These are phyloP conservation scores for Ceriops zippeliana DNA, from an alignment of 345 rosid species.

Conservation along the genomic window DNA sequence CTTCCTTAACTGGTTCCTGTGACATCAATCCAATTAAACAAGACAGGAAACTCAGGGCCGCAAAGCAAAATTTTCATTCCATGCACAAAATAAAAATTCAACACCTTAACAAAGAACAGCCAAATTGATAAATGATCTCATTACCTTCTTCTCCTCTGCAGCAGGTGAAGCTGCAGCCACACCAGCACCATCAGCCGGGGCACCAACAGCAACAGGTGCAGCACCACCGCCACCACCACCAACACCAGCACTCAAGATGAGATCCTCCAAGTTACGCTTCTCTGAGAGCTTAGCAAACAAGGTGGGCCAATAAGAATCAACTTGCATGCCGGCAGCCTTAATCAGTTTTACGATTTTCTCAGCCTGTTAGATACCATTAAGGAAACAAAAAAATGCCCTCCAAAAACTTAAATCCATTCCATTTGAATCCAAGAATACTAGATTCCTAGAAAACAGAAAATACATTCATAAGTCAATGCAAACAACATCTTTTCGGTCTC, in stretches of 20 bases:
- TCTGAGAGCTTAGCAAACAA: conserved; percentile 77
- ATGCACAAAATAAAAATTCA: too few relatives aligned
- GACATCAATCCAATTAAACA: conserved; percentile 3
- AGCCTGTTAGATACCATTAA: conserved; percentile 34
- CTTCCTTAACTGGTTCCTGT: conserved; percentile 83
- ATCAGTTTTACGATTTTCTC: conserved; percentile 66
- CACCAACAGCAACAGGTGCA: conserved; percentile 39
- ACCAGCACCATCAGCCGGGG: conserved; percentile 46
- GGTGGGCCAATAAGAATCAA: conserved; percentile 83
- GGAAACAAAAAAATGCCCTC: not conserved
- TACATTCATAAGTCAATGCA: not conserved
- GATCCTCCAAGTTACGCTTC: conserved; percentile 60
- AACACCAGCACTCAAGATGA: conserved; percentile 69
- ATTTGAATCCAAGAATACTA: too few relatives aligned
- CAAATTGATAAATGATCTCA: not conserved
- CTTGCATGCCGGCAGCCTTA: conserved; percentile 48
- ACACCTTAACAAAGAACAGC: not conserved
- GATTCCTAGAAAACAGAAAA: not conserved
- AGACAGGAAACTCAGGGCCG: not conserved
- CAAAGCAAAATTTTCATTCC: not conserved
- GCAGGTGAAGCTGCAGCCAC: conserved; percentile 53
- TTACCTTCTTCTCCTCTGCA: conserved; percentile 79
- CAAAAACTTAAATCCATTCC: not conserved
- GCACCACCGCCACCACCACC: conserved; percentile 80
- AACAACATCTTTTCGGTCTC: not conserved